Evolutionary conservation across 2,329 filamentous ascomycete genomes (phyloP), one percentile per base, ranked within the genome.

Genomic region (Cordyceps farinosa): DNA sequence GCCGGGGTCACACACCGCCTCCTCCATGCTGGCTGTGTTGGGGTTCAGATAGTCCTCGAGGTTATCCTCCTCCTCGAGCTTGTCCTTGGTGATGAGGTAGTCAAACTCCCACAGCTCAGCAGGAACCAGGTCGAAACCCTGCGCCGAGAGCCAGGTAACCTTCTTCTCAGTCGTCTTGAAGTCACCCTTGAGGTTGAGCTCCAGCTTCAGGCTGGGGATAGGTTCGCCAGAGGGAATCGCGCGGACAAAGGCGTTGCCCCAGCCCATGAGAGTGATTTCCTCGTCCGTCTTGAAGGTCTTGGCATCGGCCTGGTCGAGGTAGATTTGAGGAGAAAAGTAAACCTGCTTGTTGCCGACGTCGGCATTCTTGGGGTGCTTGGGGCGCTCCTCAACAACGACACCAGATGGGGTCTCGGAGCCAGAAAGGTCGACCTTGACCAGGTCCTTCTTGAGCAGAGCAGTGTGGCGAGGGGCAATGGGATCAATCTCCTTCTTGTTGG

Each of bases 111-210:
- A 94, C 11, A 97, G 84, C 76, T 97, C 91, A 29, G 95, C 88
- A 8, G 88, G 87, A 15, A 96, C 82, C 0, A 97, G 84, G 64
- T 90, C 85, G 78, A 94, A 90, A 51, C 85, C 85, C 68, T 91
- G 86, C 0, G 84, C 85, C 1, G 91, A 89, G 54, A 98, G 80
- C 94, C 94, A 98, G 1, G 93, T 97, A 44, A 98, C 87, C 83
- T 98, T 98, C 86, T 97, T 97, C 72, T 92, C 88, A 0, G 94
- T 98, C 73, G 91, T 89, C 82, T 96, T 97, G 76, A 98, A 91
- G 75, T 98, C 94, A 62, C 94, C 93, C 70, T 90, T 87, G 56
- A 97, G 85, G 76, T 98, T 90, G n/a, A 97, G 86, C 77, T 97
- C 91, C 61, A 95, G 82, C 64, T 90, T 89, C 45, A 97, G 82